Evolutionary conservation across 2,329 filamentous ascomycete genomes (phyloP), one percentile per base, ranked within the genome.

Genomic region (Stylonectria norvegica): DNA sequence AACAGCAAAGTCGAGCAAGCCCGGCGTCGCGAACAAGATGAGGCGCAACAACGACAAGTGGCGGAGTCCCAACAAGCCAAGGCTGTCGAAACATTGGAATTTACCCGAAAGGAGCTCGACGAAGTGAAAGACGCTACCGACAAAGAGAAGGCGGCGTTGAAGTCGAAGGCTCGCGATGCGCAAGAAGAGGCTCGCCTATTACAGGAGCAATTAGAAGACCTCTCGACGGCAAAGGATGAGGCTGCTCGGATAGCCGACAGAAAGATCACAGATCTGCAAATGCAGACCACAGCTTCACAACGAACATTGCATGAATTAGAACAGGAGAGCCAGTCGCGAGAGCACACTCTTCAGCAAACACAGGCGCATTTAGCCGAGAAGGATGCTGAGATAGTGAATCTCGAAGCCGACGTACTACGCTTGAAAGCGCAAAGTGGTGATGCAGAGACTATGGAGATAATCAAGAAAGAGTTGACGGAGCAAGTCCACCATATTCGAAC

Each of bases 401-500:
- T 97, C 8, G 90, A 97, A 65, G 82, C 86, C 0, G 88, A 97
- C 38, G 79, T 96, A 7, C 67, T 96, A 38, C 78, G 84, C 20
- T 69, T 95, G 5, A 96, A 91, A 60, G 87, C 90, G 0, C 86
- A 93, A 55, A 86, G 86, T 2, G 89, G 86, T 8, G 91, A 96
- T 60, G 81, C 82, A 0, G 90, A 96, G 51, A 93, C 88, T 0
- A 76, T 97, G 57, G 79, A 76, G 5, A 80, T 96, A 22, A 86
- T 98, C 53, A 88, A 91, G 61, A 79, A 83, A 50, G 90, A 98
- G 65, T 75, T 98, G 4, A 84, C 86, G 0, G 90, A 96, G 49
- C 93, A 97, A 59, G 86, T 98, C 1, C 76, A 81, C n/a, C 89
- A 97, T 58, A 95, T 96, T 49, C 83, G 88, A 43, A 83, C 79